These are phyloP conservation scores for Blastomyces emzantsi DNA, from an alignment of 2,329 filamentous ascomycete genomes.

Conservation along the genomic window DNA sequence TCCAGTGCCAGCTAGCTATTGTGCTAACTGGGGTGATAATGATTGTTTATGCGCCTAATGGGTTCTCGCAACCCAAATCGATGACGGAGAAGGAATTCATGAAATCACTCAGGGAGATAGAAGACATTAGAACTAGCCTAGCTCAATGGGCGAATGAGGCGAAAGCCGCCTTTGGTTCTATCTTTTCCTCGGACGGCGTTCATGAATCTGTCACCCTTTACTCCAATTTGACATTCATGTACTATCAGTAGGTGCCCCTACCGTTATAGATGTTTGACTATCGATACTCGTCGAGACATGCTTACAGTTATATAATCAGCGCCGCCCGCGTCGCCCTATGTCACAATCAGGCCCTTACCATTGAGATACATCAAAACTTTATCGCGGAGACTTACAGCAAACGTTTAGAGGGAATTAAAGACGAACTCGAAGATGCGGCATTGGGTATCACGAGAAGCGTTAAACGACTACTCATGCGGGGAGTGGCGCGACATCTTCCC, in stretches of 20 bases:
- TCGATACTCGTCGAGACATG: not conserved
- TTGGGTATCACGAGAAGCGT: slow-evolving; percentile 40
- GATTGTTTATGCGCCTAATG: slow-evolving; percentile 35
- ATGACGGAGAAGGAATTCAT: slow-evolving; percentile 13
- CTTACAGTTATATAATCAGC: slow-evolving; percentile 20
- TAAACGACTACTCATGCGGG: slow-evolving; percentile 41
- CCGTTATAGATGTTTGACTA: not conserved
- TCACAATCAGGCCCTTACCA: slow-evolving; percentile 41
- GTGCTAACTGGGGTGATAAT: slow-evolving; percentile 42
- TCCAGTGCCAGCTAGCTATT: slow-evolving; percentile 40
- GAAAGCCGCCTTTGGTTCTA: slow-evolving; percentile 13
- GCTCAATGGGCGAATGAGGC: slow-evolving; percentile 36
- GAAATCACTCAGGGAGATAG: slow-evolving; percentile 19
- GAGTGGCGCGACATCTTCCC: slow-evolving; percentile 40
- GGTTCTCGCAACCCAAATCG: slow-evolving; percentile 11
- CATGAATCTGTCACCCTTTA: slow-evolving; percentile 40
- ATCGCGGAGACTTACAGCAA: slow-evolving; percentile 35
- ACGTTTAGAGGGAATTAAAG: slow-evolving; percentile 21
- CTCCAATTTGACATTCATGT: slow-evolving; percentile 45
- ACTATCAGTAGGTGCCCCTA: slow-evolving; percentile 40
- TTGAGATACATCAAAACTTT: slow-evolving; percentile 30
- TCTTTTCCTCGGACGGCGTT: slow-evolving; percentile 15
- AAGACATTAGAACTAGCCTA: slow-evolving; percentile 32
- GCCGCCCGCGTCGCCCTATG: slow-evolving; percentile 39
- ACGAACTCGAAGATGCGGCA: slow-evolving; percentile 40